Conservation (phyloP, 2,329 filamentous ascomycete species). For the Orbilia oligospora region DNA sequence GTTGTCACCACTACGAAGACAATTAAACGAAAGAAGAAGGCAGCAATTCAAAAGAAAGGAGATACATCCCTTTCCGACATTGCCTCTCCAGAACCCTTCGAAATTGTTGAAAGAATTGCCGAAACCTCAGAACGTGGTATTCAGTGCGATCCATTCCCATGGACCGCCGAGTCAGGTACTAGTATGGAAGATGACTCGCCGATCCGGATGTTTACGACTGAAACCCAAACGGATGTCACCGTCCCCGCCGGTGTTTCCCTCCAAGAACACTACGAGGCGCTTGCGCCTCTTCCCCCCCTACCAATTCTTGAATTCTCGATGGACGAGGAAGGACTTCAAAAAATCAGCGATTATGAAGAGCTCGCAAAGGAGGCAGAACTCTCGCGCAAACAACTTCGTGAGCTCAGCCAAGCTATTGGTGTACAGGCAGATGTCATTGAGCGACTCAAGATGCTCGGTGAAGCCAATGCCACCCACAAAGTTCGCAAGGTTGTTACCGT, state of each 20-base stretch:
- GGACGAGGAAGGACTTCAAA: slow-evolving; percentile 49
- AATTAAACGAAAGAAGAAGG: slow-evolving; percentile 57
- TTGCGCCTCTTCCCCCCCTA: slow-evolving; percentile 32
- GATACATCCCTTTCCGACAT: slow-evolving; percentile 34
- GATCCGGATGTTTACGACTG: slow-evolving; percentile 50
- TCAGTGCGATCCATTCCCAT: slow-evolving; percentile 32
- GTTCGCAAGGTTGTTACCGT: slow-evolving; percentile 33
- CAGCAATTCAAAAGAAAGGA: slow-evolving; percentile 27
- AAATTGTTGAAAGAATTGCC: slow-evolving; percentile 45
- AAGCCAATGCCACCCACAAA: slow-evolving; percentile 48
- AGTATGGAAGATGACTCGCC: slow-evolving; percentile 48
- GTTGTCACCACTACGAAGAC: slow-evolving; percentile 56
- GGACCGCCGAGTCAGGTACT: slow-evolving; percentile 38
- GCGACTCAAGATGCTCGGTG: slow-evolving; percentile 47
- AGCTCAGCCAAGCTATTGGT: slow-evolving; percentile 48
- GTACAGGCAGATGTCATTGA: slow-evolving; percentile 53
- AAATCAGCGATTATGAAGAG: slow-evolving; percentile 51
- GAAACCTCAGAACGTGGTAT: slow-evolving; percentile 54
- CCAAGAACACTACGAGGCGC: slow-evolving; percentile 39
- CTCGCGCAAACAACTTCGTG: slow-evolving; percentile 41
- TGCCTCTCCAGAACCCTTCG: slow-evolving; percentile 39
- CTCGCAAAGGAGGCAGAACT: slow-evolving; percentile 50
- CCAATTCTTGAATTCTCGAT: slow-evolving; percentile 56
- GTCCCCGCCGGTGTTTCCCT: slow-evolving; percentile 31
- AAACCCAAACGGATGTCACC: slow-evolving; percentile 43